Evolutionary conservation across 352 stramenopile species (phyloP), one percentile per base, ranked within the genome.

Genomic region (Elongisporangium senticosum): DNA sequence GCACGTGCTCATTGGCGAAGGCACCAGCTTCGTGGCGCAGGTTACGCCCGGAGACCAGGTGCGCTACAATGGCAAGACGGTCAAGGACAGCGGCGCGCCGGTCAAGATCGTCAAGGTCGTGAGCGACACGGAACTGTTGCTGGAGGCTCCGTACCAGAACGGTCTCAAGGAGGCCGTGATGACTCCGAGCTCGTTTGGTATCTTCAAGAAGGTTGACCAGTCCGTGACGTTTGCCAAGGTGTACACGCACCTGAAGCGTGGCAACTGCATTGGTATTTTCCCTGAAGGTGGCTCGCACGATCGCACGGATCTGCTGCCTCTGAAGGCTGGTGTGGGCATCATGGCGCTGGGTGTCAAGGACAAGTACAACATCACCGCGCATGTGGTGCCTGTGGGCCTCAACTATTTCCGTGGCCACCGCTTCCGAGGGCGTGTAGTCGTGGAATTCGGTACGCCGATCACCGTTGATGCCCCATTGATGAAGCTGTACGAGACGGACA

Each of bases 241-340:
- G 49, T 97, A 97, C 69, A 89, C 76, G 58, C 83, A 93, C 60
- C 69, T 98, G 43, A 87, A 93, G 57, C 76, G 83, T 19, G 93
- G 90, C 13, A 84, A 96, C 63, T 96, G 83, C 59, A 95, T 98
- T 53, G 94, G 90, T 5, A 99, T 99, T 51, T 99, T 99, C 65
- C 97, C 97, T 0, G 97, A 99, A 69, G 97, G 97, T 47, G 97
- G 97, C 13, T 98, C 86, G 24, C 97, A 99, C 72, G 97, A 99
- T 70, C 80, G 96, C 62, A 99, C 97, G 13, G 94, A 99, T 65
- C 63, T 99, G 50, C 69, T 99, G 33, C 97, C 97, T 17, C 82
- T 99, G 22, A 99, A 99, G 75, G 95, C 96, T 56, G 97, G 97
- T 28, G 94, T 99, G 37, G 95, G 96, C n/a, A 78, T 99, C 40